Evolutionary conservation across 2,329 filamentous ascomycete species (phyloP).

Genomic region (Rhynchosporium secalis): DNA sequence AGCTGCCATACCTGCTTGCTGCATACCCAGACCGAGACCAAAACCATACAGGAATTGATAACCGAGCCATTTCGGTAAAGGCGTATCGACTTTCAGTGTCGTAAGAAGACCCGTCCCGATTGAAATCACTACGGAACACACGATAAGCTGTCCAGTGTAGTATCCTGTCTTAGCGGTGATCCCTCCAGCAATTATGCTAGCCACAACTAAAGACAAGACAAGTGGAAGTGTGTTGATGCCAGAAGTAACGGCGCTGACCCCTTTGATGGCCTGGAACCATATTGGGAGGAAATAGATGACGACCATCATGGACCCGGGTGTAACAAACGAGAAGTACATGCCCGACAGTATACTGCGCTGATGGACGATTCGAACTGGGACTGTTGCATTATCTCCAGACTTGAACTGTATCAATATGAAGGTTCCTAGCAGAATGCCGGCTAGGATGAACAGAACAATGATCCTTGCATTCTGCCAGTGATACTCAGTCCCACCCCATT

Average conservation of each 20-base stretch:
- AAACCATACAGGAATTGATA: slow-evolving; percentile 37
- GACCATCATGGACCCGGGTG: slow-evolving; percentile 41
- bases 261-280: slow-evolving; percentile 50
- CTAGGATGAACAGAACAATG: slow-evolving; percentile 41
- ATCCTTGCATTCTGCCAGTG: slow-evolving; percentile 40
- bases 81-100: slow-evolving; percentile 41
- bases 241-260: slow-evolving; percentile 43
- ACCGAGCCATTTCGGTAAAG: slow-evolving; percentile 41
- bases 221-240: slow-evolving; percentile 42
- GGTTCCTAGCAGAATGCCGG: slow-evolving; percentile 34
- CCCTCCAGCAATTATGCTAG: slow-evolving; percentile 37
- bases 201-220: slow-evolving; percentile 39
- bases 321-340: slow-evolving; percentile 38
- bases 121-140: slow-evolving; percentile 35
- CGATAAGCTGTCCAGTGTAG: slow-evolving; percentile 33
- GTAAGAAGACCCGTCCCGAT: slow-evolving; percentile 46
- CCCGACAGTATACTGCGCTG: slow-evolving; percentile 42
- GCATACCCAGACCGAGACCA: slow-evolving; percentile 38
- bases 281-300: slow-evolving; percentile 52
- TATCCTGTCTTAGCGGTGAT: slow-evolving; percentile 38
- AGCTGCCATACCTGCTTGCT: slow-evolving; percentile 36
- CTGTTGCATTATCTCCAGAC: slow-evolving; percentile 43
- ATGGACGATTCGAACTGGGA: slow-evolving; percentile 44
- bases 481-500: slow-evolving; percentile 40
- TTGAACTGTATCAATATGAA: slow-evolving; percentile 41